These are phyloP conservation scores for Jatropha podagrica DNA, from an alignment of 441 rosid species.

Conservation along the genomic window DNA sequence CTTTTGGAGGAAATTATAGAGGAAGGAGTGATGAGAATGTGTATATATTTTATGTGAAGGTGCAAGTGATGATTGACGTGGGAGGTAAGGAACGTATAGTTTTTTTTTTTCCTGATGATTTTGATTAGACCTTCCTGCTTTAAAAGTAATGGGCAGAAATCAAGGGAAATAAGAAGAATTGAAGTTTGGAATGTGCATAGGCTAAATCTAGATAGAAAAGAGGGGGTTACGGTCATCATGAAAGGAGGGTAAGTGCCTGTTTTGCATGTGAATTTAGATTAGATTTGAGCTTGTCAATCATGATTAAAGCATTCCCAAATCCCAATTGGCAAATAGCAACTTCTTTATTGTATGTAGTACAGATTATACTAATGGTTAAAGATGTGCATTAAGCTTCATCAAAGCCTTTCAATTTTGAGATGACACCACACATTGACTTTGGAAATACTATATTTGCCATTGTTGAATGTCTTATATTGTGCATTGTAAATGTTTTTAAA, in stretches of 20 bases:
- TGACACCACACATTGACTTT: too few species aligned
- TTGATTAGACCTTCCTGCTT: conserved; percentile 19
- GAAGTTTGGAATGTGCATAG: conserved; percentile 19
- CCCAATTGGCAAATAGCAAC: neutral
- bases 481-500: too few species aligned
- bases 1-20: neutral
- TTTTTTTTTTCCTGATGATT: neutral
- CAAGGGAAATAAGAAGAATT: neutral
- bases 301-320: neutral
- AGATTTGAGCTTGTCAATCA: neutral
- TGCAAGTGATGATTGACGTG: conserved; percentile 37
- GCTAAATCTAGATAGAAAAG: conserved; percentile 6
- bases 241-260: neutral
- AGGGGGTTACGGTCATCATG: conserved; percentile 18
- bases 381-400: neutral
- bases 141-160: conserved; percentile 23
- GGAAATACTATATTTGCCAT: too few species aligned
- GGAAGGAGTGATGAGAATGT: conserved; percentile 5
- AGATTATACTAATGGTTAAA: neutral
- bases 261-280: neutral
- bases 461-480: too few species aligned
- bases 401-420: neutral
- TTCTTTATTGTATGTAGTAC: neutral
- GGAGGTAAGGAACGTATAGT: conserved; percentile 46
- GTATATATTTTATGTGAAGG: conserved; percentile 1